Evolutionary conservation across 2,329 filamentous ascomycete genomes (phyloP).

Genomic region (Chrysosporium keratinophilum): DNA sequence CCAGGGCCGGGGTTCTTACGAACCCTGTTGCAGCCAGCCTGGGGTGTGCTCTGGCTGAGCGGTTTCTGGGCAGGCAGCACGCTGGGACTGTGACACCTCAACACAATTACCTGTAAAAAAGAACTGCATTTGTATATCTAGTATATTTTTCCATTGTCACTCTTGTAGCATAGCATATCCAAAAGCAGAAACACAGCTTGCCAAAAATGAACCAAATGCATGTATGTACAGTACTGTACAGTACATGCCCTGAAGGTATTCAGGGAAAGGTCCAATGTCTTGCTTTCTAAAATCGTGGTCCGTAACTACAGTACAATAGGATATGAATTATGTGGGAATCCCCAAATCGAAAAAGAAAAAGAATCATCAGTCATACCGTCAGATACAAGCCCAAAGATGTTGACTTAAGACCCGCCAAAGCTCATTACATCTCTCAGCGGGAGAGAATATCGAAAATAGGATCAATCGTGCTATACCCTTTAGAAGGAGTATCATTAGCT

Average conservation of each 20-base stretch:
- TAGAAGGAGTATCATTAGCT: background rate
- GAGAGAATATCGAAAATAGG: background rate
- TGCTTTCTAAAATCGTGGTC: background rate
- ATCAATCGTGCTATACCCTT: background rate
- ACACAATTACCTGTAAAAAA: background rate
- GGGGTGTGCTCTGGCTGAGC: conserved; percentile 39
- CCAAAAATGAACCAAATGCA: too few relatives aligned
- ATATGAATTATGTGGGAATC: background rate
- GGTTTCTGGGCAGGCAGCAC: conserved; percentile 39
- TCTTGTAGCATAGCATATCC: too few relatives aligned
- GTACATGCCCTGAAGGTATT: too few relatives aligned
- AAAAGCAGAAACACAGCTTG: too few relatives aligned
- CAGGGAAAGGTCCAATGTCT: too few relatives aligned
- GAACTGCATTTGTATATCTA: background rate
- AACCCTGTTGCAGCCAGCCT: conserved; percentile 37
- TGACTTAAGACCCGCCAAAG: background rate
- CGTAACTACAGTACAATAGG: too few relatives aligned
- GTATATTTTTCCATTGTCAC: too few relatives aligned
- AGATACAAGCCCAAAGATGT: background rate
- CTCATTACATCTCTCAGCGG: background rate
- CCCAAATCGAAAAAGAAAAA: background rate
- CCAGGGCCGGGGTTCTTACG: conserved; percentile 44
- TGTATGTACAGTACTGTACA: too few relatives aligned
- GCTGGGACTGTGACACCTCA: conserved; percentile 20
- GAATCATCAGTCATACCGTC: too few relatives aligned